Percentiles rank a stretch among this genome's conserved stretches.
phyloP scores from a whole-genome alignment of 129 eudicot species.

The Escallonia rubra region DNA sequence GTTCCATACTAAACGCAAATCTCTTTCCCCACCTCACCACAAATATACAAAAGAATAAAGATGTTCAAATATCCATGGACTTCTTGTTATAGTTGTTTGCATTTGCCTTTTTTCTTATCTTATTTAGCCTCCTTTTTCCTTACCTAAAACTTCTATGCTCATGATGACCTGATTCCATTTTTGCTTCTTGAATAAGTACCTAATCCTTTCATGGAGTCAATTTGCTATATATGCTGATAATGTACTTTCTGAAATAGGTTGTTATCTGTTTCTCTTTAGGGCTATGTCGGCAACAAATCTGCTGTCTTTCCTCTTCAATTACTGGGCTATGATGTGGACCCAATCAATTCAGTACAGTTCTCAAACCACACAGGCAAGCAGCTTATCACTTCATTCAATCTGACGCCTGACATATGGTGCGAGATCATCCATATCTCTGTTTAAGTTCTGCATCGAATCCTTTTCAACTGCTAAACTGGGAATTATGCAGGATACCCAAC shows the following conservation, averaged over 20 bases:
- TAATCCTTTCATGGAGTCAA: neutral
- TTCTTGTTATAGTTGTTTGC: neutral
- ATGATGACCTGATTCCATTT: neutral
- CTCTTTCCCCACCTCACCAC: too few relatives aligned
- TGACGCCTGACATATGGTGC: constrained; percentile 20
- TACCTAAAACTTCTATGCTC: neutral
- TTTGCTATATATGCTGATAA: neutral
- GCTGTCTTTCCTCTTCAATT: constrained; percentile 96
- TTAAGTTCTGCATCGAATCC: constrained; percentile 5
- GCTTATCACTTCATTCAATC: constrained; percentile 16
- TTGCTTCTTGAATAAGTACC: neutral
- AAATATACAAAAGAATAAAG: too few relatives aligned
- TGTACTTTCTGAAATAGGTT: neutral
- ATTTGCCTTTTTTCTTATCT: neutral
- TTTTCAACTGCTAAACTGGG: constrained; percentile 3
- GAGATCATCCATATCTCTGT: constrained; percentile 16
- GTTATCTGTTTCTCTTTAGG: constrained; percentile 35
- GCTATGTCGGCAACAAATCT: constrained; percentile 94
- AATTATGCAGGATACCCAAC: constrained; percentile 84
- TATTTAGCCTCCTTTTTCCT: neutral
- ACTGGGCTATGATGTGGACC: constrained; percentile 95
- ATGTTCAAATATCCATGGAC: neutral
- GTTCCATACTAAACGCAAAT: too few relatives aligned
- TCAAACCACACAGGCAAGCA: constrained; percentile 97
- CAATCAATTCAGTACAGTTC: constrained; percentile 92